These are phyloP conservation scores for Claviceps arundinis DNA, from an alignment of 2,329 filamentous ascomycete genomes.

Conservation along the genomic window DNA sequence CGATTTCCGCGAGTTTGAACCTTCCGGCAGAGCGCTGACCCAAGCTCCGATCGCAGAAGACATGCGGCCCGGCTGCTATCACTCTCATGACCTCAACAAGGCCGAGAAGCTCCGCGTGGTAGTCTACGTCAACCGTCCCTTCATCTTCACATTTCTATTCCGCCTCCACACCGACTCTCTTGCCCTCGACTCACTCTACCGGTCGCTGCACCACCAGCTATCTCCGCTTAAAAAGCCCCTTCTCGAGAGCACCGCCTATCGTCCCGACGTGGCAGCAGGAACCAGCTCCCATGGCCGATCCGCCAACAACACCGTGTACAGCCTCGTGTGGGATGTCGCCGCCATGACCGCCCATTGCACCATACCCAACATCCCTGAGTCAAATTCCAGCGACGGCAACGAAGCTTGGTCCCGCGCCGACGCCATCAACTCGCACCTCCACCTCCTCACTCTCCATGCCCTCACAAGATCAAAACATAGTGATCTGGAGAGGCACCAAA, in stretches of 20 bases:
- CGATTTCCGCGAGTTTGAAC: conserved; percentile 31
- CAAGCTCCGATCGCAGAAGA: conserved; percentile 22
- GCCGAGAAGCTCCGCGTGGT: conserved; percentile 50
- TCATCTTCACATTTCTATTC: conserved; percentile 68
- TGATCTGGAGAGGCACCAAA: conserved; percentile 48
- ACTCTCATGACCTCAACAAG: conserved; percentile 38
- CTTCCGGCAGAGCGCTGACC: conserved; percentile 21
- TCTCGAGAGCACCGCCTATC: conserved; percentile 41
- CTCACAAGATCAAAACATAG: conserved; percentile 27
- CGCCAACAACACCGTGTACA: conserved; percentile 33
- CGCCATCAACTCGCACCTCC: conserved; percentile 50
- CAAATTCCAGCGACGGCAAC: conserved; percentile 8
- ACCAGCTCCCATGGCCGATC: conserved; percentile 9
- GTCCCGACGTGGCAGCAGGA: conserved; percentile 26
- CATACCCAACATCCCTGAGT: conserved; percentile 3
- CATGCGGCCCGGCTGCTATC: conserved; percentile 18
- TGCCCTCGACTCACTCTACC: conserved; percentile 42
- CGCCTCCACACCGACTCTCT: conserved; percentile 41
- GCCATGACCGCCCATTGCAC: conserved; percentile 2
- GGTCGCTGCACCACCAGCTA: conserved; percentile 47
- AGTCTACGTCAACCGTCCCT: conserved; percentile 61
- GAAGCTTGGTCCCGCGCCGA: conserved; percentile 44
- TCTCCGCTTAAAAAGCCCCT: conserved; percentile 44
- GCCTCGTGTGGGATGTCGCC: conserved; percentile 48
- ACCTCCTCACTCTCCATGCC: conserved; percentile 44